Evolutionary conservation across 2,329 filamentous ascomycete genomes (phyloP), one percentile per base, ranked within the genome.

Genomic region (Sporothrix sp.): DNA sequence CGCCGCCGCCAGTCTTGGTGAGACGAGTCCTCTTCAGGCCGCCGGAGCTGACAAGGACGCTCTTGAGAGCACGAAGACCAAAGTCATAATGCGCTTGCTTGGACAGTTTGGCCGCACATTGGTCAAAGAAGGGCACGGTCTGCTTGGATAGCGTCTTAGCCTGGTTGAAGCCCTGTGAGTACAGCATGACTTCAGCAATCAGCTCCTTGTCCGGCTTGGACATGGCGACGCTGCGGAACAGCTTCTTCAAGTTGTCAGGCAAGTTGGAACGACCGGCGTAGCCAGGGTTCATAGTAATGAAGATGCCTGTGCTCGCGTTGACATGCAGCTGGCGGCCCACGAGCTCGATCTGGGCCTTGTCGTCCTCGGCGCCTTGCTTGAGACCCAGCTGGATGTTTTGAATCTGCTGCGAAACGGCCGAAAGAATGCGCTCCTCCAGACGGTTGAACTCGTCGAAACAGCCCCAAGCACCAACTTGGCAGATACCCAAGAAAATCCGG

Each of bases 361-460:
- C 80, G 59, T 96, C 87, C 50, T 88, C 82, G 7, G 73, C 84
- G 30, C 85, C 84, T 64, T 91, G 88, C 65, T 90, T 90, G 50
- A 99, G 74, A 52, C 94, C 93, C 56, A 97, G 81, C 66, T 99
- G 93, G 56, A 99, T 99, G 64, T 99, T 98, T 64, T 99, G 93
- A 48, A 99, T 95, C 65, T 98, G 94, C 66, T 99, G 93, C 18
- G 94, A 98, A 14, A 99, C 94, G 16, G 93, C 93, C 39, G 94
- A 98, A 54, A 99, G 70, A 54, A 99, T 99, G 57, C 93, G 83
- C 71, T 99, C 93, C 63, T 99, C 93, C 18, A 99, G 75, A 77
- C 93, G 87, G 69, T 99, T 99, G 75, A 99, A 99, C 72, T 99
- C 93, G 63, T 99, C 93, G 68, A 99, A 99, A 73, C 93, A 99